Conservation (phyloP, 1,284 basidiomycete species). For the Porphyrellus sp. region DNA sequence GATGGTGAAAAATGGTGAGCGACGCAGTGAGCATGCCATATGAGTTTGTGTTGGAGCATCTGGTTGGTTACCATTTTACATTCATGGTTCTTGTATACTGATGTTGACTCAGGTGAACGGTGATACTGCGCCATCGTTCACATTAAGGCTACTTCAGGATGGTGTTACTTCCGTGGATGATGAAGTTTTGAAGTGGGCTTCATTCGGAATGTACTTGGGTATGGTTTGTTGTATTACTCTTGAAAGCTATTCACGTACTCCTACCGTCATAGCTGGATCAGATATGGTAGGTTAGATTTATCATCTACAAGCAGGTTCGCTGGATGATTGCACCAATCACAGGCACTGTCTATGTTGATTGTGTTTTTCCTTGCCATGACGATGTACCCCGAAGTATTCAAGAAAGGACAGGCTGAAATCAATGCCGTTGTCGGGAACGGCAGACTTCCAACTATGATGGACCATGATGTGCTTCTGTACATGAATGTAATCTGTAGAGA, state of each 20-base stretch:
- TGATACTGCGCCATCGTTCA: conserved; percentile 37
- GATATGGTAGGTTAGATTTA: conserved; percentile 9
- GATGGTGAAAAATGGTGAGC: conserved; percentile 35
- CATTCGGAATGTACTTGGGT: conserved; percentile 20
- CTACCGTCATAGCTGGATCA: conserved; percentile 17
- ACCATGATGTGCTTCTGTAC: not conserved
- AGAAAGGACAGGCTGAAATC: not conserved
- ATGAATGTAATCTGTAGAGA: not conserved
- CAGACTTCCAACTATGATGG: not conserved
- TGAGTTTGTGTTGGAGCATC: conserved; percentile 37
- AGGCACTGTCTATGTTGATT: not conserved
- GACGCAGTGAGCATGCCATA: conserved; percentile 38
- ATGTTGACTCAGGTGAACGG: conserved; percentile 35
- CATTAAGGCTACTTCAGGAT: conserved; percentile 22
- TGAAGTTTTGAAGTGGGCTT: conserved; percentile 13
- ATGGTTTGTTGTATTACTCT: not conserved
- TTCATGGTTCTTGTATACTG: not conserved
- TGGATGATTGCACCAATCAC: no score
- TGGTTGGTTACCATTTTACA: conserved; percentile 26
- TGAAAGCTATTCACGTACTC: not conserved
- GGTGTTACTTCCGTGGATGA: conserved; percentile 14
- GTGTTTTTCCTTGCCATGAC: not conserved
- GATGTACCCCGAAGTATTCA: not conserved
- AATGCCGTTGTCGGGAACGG: not conserved
- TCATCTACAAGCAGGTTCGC: no score